Evolutionary conservation across 1,284 basidiomycete genomes (phyloP).

Genomic region (Apiotrichum montevideense): DNA sequence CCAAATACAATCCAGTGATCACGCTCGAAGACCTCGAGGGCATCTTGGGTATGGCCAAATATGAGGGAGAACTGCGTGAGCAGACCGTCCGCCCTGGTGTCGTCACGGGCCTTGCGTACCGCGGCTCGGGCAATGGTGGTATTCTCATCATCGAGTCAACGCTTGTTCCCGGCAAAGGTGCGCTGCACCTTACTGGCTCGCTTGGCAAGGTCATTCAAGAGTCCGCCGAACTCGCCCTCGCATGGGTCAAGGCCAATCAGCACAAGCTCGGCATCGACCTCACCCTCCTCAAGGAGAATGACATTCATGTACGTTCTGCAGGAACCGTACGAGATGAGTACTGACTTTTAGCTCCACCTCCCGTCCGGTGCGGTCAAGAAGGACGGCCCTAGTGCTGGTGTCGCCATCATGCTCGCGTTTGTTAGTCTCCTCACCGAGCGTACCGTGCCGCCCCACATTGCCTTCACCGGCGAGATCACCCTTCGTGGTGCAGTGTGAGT

Average conservation of each 20-base stretch:
- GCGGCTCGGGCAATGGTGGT: conserved; percentile 70
- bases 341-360: conserved; percentile 73
- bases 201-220: conserved; percentile 96
- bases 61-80: conserved; percentile 61
- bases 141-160: conserved; percentile 58
- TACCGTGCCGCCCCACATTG: conserved; percentile 71
- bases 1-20: conserved; percentile 59
- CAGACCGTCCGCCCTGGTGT: conserved; percentile 31
- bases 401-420: conserved; percentile 80
- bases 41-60: conserved; percentile 75
- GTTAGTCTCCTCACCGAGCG: conserved; percentile 78
- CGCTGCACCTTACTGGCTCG: conserved; percentile 65
- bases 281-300: conserved; percentile 50
- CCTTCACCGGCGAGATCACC: conserved; percentile 91
- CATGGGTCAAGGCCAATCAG: conserved; percentile 84
- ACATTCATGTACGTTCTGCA: conserved; percentile 58
- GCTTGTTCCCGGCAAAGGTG: conserved; percentile 34
- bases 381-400: conserved; percentile 91
- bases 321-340: conserved; percentile 43
- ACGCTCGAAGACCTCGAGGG: conserved; percentile 68
- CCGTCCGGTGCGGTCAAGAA: conserved; percentile 93
- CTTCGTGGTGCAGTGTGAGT: conserved; percentile 71
- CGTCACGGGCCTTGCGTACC: conserved; percentile 39
- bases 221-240: conserved; percentile 86
- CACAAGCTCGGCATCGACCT: conserved; percentile 58